Percentiles rank a stretch among this genome's conserved stretches.
Conservation (phyloP, 2,329 filamentous ascomycete genomes). For the Aspergillus sp. region DNA sequence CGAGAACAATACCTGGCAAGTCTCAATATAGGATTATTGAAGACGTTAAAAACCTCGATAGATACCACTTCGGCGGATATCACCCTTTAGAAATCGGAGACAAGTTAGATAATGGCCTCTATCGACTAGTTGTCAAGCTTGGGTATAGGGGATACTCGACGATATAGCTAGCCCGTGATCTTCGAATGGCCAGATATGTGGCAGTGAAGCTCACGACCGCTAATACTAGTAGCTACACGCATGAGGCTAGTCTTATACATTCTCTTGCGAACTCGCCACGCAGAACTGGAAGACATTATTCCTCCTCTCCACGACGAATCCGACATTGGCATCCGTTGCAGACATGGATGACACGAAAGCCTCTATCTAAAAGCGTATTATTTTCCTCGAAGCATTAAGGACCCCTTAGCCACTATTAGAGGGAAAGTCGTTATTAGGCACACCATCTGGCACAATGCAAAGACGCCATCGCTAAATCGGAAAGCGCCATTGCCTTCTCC, state of each 20-base stretch:
- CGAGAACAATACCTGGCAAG: neutral
- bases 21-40: neutral
- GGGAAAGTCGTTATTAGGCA: too few relatives aligned
- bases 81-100: neutral
- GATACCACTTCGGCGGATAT: neutral
- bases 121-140: neutral
- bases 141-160: neutral
- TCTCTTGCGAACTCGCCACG: constrained; percentile 4
- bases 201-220: constrained; percentile 1
- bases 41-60: neutral
- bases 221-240: neutral
- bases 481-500: too few relatives aligned
- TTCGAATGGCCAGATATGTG: neutral
- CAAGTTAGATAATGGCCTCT: neutral
- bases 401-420: too few relatives aligned
- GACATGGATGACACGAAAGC: too few relatives aligned
- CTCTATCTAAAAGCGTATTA: too few relatives aligned
- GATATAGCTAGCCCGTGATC: neutral
- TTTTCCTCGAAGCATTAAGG: too few relatives aligned
- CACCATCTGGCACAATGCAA: too few relatives aligned
- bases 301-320: constrained; percentile 18
- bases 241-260: constrained; percentile 4
- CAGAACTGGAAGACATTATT: constrained; percentile 8
- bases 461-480: too few relatives aligned
- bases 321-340: too few relatives aligned